Conservation (phyloP, 2,329 filamentous ascomycete species). For the Fusarium concolor region DNA sequence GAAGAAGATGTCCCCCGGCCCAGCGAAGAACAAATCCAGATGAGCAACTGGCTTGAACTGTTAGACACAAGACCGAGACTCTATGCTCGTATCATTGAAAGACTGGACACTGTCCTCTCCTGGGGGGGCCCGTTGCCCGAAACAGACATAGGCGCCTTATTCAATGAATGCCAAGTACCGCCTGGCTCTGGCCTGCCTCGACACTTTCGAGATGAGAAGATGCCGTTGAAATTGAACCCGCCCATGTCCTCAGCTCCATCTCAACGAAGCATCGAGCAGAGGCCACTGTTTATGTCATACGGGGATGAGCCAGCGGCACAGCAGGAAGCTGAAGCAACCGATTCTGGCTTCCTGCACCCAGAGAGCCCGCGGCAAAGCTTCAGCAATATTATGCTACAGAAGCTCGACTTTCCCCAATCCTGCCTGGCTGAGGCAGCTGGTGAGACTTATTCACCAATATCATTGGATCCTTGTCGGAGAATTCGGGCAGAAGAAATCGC, state of each 20-base stretch:
- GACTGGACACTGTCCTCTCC: not conserved
- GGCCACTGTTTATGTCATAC: not conserved
- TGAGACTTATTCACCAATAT: not conserved
- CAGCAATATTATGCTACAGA: no score
- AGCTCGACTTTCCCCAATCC: no score
- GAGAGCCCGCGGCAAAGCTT: not conserved
- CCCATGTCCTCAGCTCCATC: not conserved
- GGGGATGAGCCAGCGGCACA: not conserved
- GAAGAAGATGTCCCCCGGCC: not conserved
- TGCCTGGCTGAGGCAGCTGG: not conserved
- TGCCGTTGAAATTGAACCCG: no score
- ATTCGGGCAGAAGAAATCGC: not conserved
- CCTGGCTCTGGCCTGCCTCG: not conserved
- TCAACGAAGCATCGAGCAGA: not conserved
- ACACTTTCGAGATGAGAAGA: not conserved
- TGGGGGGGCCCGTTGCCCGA: not conserved
- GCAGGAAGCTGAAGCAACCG: not conserved
- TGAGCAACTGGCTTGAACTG: not conserved
- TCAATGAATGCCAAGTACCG: not conserved
- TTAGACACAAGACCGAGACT: not conserved
- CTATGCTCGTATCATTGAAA: not conserved
- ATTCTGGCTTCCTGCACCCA: not conserved
- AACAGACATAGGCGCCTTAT: not conserved
- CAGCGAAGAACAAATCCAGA: not conserved
- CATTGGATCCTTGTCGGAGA: not conserved